Base-by-base conservation (phyloP, 2,329 filamentous ascomycete genomes). In the Lecanosticta acicola region DNA sequence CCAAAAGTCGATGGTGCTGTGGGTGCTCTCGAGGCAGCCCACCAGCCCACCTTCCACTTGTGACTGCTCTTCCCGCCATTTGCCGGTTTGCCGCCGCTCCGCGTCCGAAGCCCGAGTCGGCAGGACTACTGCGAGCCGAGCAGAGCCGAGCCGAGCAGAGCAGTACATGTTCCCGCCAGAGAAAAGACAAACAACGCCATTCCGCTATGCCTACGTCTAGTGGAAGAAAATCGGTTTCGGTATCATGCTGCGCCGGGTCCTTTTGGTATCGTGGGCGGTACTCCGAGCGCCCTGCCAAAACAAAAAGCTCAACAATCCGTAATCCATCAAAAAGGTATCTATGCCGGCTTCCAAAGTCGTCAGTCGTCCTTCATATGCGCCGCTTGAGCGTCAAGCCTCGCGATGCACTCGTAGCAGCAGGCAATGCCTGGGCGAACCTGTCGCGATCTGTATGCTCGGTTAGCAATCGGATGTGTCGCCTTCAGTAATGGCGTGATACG, bases 331-430 rank as follows among this genome's bases (percentile, higher is more conserved):
- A 29, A 11, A 29, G 24, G 24, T 29, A 29, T 29, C 24, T 29
- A 29, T 29, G 24, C 24, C 5, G 11, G 24, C 11, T 29, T 29
- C 5, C 5, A 5, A 7, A 5, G 24, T 29, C 24, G 24, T 18
- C 13, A 37, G 19, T 8, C 10, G 9, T 19, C 16, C 14, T 13
- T 58, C 50, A 65, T 19, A 59, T 64, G 4, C 61, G 55, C 46
- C 71, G 59, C 41, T 66, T 66, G 14, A 73, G 61, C n/a, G 69
- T 70, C 35, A 73, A 66, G 19, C 66, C 66, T 35, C 67, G 64
- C 40, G 61, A 59, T 29, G 65, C 62, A 40, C 57, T 65, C 42
- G 68, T 65, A 5, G 66, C 64, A 17, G 71, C 71, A 2, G 72
- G 72, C 9, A 75, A 64, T 10, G 70, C 69, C 44, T 67, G 60